Percentiles rank a stretch among this genome's conserved stretches.
These are phyloP conservation scores for Cadophora sp. DNA, from an alignment of 2,329 filamentous ascomycete species.

Conservation along the genomic window DNA sequence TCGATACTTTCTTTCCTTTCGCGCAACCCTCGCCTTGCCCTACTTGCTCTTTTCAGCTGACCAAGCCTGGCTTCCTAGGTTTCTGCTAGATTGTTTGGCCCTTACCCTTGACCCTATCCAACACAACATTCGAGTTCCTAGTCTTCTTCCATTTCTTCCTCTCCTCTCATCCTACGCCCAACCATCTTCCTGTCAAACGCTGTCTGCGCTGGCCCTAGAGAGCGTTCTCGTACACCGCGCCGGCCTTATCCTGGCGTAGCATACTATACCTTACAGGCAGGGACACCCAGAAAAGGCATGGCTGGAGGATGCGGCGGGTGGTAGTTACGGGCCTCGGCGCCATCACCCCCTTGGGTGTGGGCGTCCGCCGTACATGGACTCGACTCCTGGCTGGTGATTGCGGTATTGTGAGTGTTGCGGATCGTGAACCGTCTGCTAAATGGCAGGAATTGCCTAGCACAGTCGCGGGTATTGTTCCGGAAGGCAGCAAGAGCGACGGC, in stretches of 20 bases:
- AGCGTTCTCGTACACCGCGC: neutral
- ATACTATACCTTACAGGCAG: neutral
- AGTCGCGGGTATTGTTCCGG: constrained; percentile 83
- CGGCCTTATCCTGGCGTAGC: neutral
- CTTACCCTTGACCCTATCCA: too few species aligned
- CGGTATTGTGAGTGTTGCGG: constrained; percentile 77
- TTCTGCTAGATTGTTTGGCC: too few species aligned
- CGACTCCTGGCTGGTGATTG: constrained; percentile 80
- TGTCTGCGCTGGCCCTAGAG: neutral
- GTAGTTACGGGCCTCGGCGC: constrained; percentile 85
- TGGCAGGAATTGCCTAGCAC: constrained; percentile 82
- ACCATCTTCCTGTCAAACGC: neutral
- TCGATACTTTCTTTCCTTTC: too few species aligned
- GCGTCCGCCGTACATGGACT: constrained; percentile 78
- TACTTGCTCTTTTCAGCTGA: too few species aligned
- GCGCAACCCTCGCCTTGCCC: too few species aligned
- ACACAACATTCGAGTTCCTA: too few species aligned
- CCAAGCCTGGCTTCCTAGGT: too few species aligned
- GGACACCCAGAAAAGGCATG: constrained; percentile 27
- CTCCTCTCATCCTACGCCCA: neutral
- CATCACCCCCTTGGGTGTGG: constrained; percentile 83
- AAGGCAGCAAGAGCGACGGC: constrained; percentile 51
- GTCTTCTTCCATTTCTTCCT: too few species aligned
- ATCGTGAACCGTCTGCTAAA: constrained; percentile 50
- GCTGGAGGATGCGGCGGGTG: constrained; percentile 63